Conservation (phyloP, 78 protist species). For the Dictyostelium firmibasis region DNA sequence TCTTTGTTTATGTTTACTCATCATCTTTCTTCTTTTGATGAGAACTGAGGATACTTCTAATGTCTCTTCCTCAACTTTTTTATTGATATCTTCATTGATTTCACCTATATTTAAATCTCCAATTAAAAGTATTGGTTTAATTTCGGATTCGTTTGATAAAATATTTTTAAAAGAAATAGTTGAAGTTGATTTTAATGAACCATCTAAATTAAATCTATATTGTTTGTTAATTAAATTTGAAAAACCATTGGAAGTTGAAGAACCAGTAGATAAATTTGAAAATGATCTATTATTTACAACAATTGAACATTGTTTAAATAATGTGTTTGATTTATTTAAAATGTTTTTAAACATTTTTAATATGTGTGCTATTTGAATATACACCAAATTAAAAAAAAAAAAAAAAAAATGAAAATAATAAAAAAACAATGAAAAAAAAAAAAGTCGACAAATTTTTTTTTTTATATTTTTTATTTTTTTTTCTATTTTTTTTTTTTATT, state of each 20-base stretch:
- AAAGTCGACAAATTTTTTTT: too few relatives aligned
- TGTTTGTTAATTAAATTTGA: background rate
- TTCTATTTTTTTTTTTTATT: too few relatives aligned
- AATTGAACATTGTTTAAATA: background rate
- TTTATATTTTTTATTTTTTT: too few relatives aligned
- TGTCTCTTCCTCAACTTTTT: background rate
- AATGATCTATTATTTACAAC: background rate
- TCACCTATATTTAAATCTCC: background rate
- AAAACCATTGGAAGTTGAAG: background rate
- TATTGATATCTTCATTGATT: background rate
- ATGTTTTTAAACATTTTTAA: background rate
- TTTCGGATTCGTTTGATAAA: background rate
- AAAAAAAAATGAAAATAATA: too few relatives aligned
- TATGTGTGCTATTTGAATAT: too few relatives aligned
- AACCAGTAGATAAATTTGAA: background rate
- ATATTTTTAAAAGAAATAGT: background rate
- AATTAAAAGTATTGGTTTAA: background rate
- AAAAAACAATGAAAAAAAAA: background rate
- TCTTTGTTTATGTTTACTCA: conserved; percentile 75
- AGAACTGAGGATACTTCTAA: conserved; percentile 39
- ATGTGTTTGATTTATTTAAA: background rate
- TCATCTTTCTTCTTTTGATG: conserved; percentile 36
- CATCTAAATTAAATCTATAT: conserved; percentile 29
- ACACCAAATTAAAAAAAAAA: background rate
- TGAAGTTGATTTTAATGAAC: background rate